Evolutionary conservation across 768 basidiomycete genomes (phyloP).

Genomic region (Tricholoma terreum): DNA sequence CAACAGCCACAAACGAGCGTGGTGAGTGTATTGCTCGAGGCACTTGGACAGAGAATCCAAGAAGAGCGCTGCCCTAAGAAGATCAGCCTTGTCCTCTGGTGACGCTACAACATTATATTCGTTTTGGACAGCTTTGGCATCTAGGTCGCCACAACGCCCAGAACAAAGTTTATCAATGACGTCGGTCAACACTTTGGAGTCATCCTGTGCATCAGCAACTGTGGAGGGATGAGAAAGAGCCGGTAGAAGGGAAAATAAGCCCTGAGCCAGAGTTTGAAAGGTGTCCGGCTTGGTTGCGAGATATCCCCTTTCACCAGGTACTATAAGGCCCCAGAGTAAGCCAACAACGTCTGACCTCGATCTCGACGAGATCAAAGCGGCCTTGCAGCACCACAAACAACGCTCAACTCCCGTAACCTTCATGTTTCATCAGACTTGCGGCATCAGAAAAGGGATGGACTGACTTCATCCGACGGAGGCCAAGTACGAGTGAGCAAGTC

Average conservation of each 20-base stretch:
- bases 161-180: constrained; percentile 42
- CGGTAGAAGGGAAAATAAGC: constrained; percentile 49
- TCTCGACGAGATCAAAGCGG: constrained; percentile 41
- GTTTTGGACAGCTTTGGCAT: constrained; percentile 43
- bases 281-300: constrained; percentile 39
- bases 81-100: constrained; percentile 32
- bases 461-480: constrained; percentile 54
- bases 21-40: constrained; percentile 45
- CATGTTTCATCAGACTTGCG: background rate
- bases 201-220: constrained; percentile 21
- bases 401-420: constrained; percentile 52
- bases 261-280: constrained; percentile 51
- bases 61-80: constrained; percentile 35
- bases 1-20: constrained; percentile 49
- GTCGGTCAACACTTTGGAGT: constrained; percentile 36
- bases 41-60: constrained; percentile 49
- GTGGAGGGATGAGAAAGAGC: constrained; percentile 27
- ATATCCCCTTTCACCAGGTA: constrained; percentile 41
- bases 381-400: constrained; percentile 69
- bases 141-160: constrained; percentile 49
- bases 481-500: constrained; percentile 57
- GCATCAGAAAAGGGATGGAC: constrained; percentile 10
- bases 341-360: constrained; percentile 50
- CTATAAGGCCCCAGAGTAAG: constrained; percentile 45
- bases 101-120: constrained; percentile 44